Evolutionary conservation across 148 eudicot genomes (phyloP).

Genomic region (Rhododendron mucronatum): DNA sequence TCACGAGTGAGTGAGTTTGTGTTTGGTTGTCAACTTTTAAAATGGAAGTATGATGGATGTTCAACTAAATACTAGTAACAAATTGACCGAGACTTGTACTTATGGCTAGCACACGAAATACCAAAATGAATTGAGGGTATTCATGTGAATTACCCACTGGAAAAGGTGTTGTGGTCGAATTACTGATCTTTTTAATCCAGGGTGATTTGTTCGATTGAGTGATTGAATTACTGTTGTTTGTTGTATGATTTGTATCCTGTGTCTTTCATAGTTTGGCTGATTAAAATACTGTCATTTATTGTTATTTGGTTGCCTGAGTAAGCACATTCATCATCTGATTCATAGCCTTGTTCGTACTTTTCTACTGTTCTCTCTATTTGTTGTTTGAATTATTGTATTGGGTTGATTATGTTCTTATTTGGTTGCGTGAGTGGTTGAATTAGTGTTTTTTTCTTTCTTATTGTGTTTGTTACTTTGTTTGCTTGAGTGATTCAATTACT

Average conservation of each 20-base stretch:
- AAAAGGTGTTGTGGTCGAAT: not conserved
- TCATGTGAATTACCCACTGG: not conserved
- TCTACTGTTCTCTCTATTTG: not conserved
- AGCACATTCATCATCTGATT: not conserved
- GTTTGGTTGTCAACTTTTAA: too few species aligned
- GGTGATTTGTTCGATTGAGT: not conserved
- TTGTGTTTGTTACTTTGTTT: not conserved
- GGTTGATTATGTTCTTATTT: not conserved
- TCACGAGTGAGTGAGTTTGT: too few species aligned
- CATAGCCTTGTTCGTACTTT: not conserved
- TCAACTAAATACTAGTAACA: too few species aligned
- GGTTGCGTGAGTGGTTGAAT: not conserved
- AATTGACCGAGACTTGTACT: too few species aligned
- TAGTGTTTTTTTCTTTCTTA: not conserved
- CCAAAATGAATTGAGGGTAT: not conserved
- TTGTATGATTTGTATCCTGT: constrained; percentile 36
- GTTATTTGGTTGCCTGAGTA: not conserved
- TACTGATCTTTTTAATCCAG: not conserved
- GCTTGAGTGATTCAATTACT: constrained; percentile 6
- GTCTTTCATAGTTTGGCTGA: not conserved
- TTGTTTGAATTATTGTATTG: not conserved
- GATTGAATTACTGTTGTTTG: constrained; percentile 7
- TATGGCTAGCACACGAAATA: too few species aligned
- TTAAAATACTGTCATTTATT: constrained; percentile 10
- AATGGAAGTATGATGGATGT: too few species aligned